Conservation (phyloP, 495 filamentous ascomycete species). For the Trichoderma reesei region DNA sequence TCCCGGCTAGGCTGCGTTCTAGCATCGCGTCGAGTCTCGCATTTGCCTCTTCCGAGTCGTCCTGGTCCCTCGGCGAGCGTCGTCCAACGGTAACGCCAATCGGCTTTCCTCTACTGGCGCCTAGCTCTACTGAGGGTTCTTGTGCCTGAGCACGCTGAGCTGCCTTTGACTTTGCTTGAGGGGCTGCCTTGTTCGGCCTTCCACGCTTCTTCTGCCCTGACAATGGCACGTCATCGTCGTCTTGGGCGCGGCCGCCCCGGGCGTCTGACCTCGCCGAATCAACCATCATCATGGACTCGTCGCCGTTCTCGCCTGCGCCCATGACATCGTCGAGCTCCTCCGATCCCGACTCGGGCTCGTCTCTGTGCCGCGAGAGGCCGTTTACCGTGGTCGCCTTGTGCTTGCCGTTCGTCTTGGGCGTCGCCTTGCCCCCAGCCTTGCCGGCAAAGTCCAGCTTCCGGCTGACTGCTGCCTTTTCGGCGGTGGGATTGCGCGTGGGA, state of each 20-base stretch:
- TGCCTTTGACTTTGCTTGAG: not conserved
- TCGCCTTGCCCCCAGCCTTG: not conserved
- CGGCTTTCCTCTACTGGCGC: slow-evolving; percentile 3
- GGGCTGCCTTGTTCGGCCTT: not conserved
- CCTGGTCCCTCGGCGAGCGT: slow-evolving; percentile 7
- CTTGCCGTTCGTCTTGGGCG: slow-evolving; percentile 3
- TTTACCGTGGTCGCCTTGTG: not conserved
- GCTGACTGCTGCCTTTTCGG: slow-evolving; percentile 8
- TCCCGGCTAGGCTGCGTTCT: not conserved
- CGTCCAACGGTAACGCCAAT: too few relatives aligned
- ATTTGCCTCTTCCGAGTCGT: slow-evolving; percentile 16
- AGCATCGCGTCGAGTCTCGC: slow-evolving; percentile 4
- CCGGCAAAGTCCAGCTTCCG: slow-evolving; percentile 11
- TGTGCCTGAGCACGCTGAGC: not conserved
- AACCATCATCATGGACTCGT: slow-evolving; percentile 10
- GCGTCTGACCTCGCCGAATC: not conserved
- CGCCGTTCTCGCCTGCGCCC: slow-evolving; percentile 5
- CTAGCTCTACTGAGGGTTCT: not conserved
- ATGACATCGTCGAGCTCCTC: slow-evolving; percentile 3
- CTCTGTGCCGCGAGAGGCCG: not conserved
- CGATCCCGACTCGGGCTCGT: not conserved
- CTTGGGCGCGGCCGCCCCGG: too few relatives aligned
- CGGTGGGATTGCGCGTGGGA: slow-evolving; percentile 24
- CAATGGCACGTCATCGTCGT: not conserved
- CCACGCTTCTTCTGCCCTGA: not conserved